A percentile compares a stretch with the other conserved stretches of the same genome.
Conservation (phyloP, 2,329 filamentous ascomycete species). For the Hymenoscyphus infarciens region DNA sequence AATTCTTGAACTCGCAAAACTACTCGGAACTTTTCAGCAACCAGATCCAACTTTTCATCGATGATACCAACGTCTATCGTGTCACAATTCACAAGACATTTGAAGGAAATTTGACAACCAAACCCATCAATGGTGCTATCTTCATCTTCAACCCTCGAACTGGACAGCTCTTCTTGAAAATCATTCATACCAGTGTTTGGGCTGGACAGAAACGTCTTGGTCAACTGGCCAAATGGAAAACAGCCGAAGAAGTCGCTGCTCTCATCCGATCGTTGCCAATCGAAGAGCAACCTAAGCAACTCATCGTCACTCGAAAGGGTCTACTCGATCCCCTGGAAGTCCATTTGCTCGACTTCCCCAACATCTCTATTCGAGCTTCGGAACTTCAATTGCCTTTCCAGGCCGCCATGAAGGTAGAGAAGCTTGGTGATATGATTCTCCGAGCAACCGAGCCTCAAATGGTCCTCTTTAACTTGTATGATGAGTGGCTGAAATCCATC, state of each 20-base stretch:
- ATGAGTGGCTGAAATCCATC: constrained; percentile 98
- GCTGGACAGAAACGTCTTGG: constrained; percentile 98
- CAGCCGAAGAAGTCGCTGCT: constrained; percentile 97
- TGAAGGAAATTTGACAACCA: constrained; percentile 97
- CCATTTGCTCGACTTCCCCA: constrained; percentile 95
- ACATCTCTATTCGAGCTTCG: constrained; percentile 96
- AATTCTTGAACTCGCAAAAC: constrained; percentile 98
- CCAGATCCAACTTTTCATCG: constrained; percentile 97
- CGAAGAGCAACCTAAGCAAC: constrained; percentile 97
- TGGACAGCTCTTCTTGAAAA: constrained; percentile 96
- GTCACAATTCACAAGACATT: constrained; percentile 99
- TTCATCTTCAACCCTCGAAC: constrained; percentile 99
- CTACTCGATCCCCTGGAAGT: constrained; percentile 95
- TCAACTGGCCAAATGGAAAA: constrained; percentile 99
- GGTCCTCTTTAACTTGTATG: constrained; percentile 98
- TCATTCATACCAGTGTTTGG: constrained; percentile 99
- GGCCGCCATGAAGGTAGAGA: constrained; percentile 99
- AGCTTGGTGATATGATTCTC: constrained; percentile 97
- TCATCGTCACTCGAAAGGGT: constrained; percentile 97
- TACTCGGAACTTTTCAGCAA: constrained; percentile 99
- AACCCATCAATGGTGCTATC: constrained; percentile 98
- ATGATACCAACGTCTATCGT: constrained; percentile 98
- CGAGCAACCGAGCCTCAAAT: constrained; percentile 98
- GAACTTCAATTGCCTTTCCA: constrained; percentile 98
- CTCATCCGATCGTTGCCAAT: constrained; percentile 92